A percentile compares a stretch with the other conserved stretches of the same genome.
phyloP scores from a whole-genome alignment of 495 filamentous ascomycete species.

The Tuber indicum region DNA sequence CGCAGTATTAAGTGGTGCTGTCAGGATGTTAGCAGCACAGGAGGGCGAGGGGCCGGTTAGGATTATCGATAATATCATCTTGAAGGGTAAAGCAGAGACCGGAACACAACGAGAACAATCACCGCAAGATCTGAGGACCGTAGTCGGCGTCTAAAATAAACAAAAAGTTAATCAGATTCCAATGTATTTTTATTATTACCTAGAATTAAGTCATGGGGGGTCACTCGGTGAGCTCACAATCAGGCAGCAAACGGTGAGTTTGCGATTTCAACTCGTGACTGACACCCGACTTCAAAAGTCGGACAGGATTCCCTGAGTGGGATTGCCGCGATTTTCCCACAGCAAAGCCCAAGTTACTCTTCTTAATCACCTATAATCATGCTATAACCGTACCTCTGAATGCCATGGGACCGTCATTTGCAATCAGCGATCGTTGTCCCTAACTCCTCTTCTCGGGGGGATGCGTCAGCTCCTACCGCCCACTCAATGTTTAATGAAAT shows the following conservation, averaged over 20 bases:
- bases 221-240: neutral
- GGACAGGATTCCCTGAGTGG: neutral
- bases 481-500: neutral
- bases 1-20: conserved; percentile 76
- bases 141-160: neutral
- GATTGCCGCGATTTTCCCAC: neutral
- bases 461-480: neutral
- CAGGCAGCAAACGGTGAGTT: neutral
- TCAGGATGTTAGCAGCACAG: conserved; percentile 82
- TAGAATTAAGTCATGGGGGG: neutral
- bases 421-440: neutral
- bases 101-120: neutral
- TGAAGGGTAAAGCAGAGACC: conserved; percentile 46
- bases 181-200: neutral
- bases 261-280: neutral
- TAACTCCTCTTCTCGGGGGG: neutral
- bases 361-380: neutral
- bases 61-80: conserved; percentile 88
- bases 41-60: conserved; percentile 71
- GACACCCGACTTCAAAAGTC: neutral
- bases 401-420: neutral
- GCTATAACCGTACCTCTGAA: neutral
- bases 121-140: neutral
- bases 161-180: neutral
- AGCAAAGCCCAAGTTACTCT: neutral